Conservation (phyloP, 352 stramenopile genomes). For the Phytophthora agathidicida region DNA sequence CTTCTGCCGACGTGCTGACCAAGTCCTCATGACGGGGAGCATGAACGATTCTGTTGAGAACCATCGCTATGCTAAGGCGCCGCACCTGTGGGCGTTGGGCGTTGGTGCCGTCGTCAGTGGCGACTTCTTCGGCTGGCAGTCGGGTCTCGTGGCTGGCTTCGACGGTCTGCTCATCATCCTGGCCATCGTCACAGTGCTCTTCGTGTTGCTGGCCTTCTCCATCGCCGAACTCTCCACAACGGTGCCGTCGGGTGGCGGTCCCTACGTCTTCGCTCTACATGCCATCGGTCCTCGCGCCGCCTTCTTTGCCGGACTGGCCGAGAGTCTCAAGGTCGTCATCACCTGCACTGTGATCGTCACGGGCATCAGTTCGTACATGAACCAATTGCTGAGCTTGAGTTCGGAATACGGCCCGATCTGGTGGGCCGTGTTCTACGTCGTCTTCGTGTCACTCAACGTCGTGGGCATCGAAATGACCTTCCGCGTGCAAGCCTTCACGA, state of each 20-base stretch:
- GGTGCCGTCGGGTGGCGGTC: constrained; percentile 46
- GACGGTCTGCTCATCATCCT: constrained; percentile 56
- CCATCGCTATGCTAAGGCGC: constrained; percentile 54
- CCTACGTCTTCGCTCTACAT: constrained; percentile 63
- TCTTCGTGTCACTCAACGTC: constrained; percentile 58
- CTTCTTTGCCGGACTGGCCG: constrained; percentile 61
- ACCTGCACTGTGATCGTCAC: constrained; percentile 52
- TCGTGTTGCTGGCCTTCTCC: constrained; percentile 64
- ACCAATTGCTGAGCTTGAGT: constrained; percentile 39
- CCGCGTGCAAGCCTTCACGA: constrained; percentile 52
- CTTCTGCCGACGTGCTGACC: constrained; percentile 2
- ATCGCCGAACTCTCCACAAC: constrained; percentile 63
- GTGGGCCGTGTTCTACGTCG: constrained; percentile 55
- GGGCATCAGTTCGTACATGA: constrained; percentile 60
- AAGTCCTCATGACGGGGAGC: constrained; percentile 23
- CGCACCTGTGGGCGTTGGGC: constrained; percentile 63
- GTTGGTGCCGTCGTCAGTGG: constrained; percentile 60
- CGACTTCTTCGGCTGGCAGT: constrained; percentile 69
- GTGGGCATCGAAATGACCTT: constrained; percentile 60
- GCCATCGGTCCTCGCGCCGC: constrained; percentile 44
- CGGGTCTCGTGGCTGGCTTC: constrained; percentile 29
- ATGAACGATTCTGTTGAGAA: constrained; percentile 12
- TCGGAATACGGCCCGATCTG: constrained; percentile 40
- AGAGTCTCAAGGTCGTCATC: constrained; percentile 58
- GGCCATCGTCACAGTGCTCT: constrained; percentile 61